Conservation (phyloP, 2,329 filamentous ascomycete genomes). For the Neoscytalidium dimidiatum region DNA sequence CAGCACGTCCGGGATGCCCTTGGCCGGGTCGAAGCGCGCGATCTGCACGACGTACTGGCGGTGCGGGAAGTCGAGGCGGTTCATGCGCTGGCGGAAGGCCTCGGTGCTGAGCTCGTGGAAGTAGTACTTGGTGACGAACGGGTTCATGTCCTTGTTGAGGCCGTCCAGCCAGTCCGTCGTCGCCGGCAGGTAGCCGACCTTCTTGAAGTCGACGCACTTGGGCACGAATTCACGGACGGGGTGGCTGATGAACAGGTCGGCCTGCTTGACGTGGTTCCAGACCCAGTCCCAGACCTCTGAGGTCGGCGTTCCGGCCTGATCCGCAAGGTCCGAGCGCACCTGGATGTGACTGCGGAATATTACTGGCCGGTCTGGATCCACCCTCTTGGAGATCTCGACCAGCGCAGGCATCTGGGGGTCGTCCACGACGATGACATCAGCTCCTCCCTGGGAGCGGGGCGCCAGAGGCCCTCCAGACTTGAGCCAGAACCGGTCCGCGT, state of each 20-base stretch:
- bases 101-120: slow-evolving; percentile 69
- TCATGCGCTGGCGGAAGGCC: slow-evolving; percentile 61
- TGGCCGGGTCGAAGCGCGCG: slow-evolving; percentile 80
- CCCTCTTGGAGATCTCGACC: slow-evolving; percentile 71
- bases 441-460: slow-evolving; percentile 67
- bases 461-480: slow-evolving; percentile 67
- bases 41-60: slow-evolving; percentile 78
- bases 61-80: slow-evolving; percentile 59
- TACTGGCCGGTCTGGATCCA: slow-evolving; percentile 72
- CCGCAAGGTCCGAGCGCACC: slow-evolving; percentile 72
- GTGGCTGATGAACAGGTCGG: slow-evolving; percentile 81
- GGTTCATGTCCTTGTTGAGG: slow-evolving; percentile 71
- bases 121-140: slow-evolving; percentile 73
- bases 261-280: slow-evolving; percentile 69
- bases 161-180: slow-evolving; percentile 85
- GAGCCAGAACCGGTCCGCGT: slow-evolving; percentile 75
- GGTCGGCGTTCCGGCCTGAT: slow-evolving; percentile 64
- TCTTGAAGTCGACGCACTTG: slow-evolving; percentile 62
- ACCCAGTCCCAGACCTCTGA: slow-evolving; percentile 74
- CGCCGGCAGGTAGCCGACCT: slow-evolving; percentile 74
- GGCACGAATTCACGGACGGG: slow-evolving; percentile 78
- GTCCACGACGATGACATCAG: slow-evolving; percentile 76
- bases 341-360: slow-evolving; percentile 84
- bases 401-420: slow-evolving; percentile 83
- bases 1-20: slow-evolving; percentile 77